These are phyloP conservation scores for Kentomonas sorsogonicus DNA, from an alignment of 208 protist genomes.

Conservation along the genomic window DNA sequence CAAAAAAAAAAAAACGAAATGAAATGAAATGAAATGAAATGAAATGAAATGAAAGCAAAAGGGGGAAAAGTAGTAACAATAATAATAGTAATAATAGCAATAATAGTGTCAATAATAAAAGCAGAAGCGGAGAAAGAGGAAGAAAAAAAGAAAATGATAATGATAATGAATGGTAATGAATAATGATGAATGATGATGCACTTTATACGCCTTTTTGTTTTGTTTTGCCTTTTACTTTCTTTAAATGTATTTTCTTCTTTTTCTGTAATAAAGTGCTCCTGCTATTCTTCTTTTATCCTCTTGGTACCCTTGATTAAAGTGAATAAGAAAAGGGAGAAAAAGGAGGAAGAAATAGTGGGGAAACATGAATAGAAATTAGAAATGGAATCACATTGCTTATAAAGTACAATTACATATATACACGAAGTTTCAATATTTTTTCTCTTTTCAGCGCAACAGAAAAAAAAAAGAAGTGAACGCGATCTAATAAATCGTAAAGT, in stretches of 20 bases:
- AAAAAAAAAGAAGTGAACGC: no score
- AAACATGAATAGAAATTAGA: conserved; percentile 4
- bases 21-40: neutral
- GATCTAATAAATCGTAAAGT: no score
- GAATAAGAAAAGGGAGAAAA: conserved; percentile 7
- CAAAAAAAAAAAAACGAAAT: conserved; percentile 11
- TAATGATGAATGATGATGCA: neutral
- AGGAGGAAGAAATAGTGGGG: conserved; percentile 2
- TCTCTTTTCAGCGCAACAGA: neutral
- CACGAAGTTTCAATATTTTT: neutral
- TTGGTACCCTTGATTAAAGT: neutral
- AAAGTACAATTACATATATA: neutral
- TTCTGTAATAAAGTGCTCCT: no score
- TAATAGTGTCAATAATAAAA: neutral
- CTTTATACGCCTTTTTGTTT: neutral
- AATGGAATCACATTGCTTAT: neutral
- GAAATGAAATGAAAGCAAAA: neutral
- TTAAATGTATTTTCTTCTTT: neutral
- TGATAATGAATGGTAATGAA: no score
- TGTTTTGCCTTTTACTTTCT: neutral
- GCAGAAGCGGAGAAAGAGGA: conserved; percentile 1
- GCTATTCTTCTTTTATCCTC: no score
- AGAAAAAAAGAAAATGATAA: conserved; percentile 3
- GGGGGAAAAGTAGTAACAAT: neutral
- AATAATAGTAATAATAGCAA: conserved; percentile 4